These are phyloP conservation scores for Cyberlindnera samutprakarnensis DNA, from an alignment of 805 yeast species.

Conservation along the genomic window DNA sequence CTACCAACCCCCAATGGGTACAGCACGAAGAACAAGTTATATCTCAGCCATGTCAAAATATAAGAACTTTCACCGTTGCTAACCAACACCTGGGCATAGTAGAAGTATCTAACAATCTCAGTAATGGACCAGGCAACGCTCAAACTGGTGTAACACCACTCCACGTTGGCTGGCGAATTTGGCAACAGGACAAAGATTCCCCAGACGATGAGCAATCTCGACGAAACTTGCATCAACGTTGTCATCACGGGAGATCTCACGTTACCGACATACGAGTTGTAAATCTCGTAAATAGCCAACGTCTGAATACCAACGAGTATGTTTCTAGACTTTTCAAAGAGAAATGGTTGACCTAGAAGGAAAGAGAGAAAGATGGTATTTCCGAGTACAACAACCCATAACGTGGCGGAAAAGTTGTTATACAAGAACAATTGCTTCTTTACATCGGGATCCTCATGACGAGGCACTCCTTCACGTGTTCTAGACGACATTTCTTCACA, in stretches of 20 bases:
- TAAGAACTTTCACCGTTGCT: constrained; percentile 46
- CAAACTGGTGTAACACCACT: constrained; percentile 59
- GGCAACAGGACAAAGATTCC: constrained; percentile 81
- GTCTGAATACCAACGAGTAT: constrained; percentile 66
- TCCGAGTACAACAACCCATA: constrained; percentile 46
- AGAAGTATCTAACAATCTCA: constrained; percentile 86
- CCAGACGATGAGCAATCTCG: constrained; percentile 74
- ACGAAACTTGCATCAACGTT: constrained; percentile 79
- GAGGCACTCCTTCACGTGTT: constrained; percentile 1
- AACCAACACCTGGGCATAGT: constrained; percentile 64
- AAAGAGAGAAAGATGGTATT: constrained; percentile 34
- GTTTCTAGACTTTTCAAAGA: constrained; percentile 51
- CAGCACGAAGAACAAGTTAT: constrained; percentile 71
- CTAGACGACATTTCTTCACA: neutral
- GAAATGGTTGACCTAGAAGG: constrained; percentile 54
- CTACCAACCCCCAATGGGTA: constrained; percentile 92
- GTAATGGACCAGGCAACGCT: constrained; percentile 87
- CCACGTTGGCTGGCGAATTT: constrained; percentile 50
- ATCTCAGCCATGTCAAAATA: constrained; percentile 63
- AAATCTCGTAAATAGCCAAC: constrained; percentile 71
- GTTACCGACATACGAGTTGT: constrained; percentile 69
- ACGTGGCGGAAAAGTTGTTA: constrained; percentile 43
- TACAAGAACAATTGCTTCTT: constrained; percentile 32
- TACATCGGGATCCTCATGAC: constrained; percentile 9
- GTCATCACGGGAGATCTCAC: constrained; percentile 84